phyloP scores from a whole-genome alignment of 163 green algal species.

The Prototheca wickerhamii region DNA sequence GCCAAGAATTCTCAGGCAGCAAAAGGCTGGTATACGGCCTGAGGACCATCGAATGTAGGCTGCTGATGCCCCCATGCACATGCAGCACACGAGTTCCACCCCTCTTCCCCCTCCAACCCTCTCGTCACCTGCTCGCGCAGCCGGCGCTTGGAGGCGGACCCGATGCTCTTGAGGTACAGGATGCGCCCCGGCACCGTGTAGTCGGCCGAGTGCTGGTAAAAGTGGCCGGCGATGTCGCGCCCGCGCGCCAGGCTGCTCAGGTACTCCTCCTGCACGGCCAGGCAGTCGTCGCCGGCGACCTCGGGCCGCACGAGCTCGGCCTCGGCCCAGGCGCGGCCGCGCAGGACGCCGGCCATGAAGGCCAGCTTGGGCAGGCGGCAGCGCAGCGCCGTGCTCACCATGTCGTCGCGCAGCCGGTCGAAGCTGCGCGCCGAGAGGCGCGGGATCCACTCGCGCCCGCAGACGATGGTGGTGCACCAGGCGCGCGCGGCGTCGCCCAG shows the following conservation, averaged over 20 bases:
- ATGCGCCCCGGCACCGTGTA: neutral
- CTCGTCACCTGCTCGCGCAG: too few species aligned
- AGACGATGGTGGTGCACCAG: slow-evolving; percentile 40
- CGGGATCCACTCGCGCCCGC: slow-evolving; percentile 58
- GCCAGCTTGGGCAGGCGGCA: slow-evolving; percentile 38
- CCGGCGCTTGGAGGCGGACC: too few species aligned
- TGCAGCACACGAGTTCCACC: too few species aligned
- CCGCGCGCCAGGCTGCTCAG: neutral
- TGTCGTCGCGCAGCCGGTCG: slow-evolving; percentile 55
- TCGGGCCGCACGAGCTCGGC: slow-evolving; percentile 31
- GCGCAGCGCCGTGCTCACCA: slow-evolving; percentile 37
- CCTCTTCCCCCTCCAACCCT: too few species aligned
- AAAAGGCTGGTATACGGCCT: too few species aligned
- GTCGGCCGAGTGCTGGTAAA: neutral
- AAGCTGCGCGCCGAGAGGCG: slow-evolving; percentile 42
- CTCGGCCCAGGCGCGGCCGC: slow-evolving; percentile 28
- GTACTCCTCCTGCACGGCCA: slow-evolving; percentile 3
- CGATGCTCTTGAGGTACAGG: slow-evolving; percentile 18
- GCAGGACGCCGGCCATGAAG: slow-evolving; percentile 25
- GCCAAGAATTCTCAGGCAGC: too few species aligned
- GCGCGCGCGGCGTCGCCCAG: slow-evolving; percentile 18
- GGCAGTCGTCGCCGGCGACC: slow-evolving; percentile 5
- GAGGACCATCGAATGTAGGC: too few species aligned
- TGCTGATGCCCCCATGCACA: too few species aligned
- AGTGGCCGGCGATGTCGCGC: neutral